A percentile compares a stretch with the other conserved stretches of the same genome.
Conservation (phyloP, 495 filamentous ascomycete genomes). For the Annulohypoxylon bovei region DNA sequence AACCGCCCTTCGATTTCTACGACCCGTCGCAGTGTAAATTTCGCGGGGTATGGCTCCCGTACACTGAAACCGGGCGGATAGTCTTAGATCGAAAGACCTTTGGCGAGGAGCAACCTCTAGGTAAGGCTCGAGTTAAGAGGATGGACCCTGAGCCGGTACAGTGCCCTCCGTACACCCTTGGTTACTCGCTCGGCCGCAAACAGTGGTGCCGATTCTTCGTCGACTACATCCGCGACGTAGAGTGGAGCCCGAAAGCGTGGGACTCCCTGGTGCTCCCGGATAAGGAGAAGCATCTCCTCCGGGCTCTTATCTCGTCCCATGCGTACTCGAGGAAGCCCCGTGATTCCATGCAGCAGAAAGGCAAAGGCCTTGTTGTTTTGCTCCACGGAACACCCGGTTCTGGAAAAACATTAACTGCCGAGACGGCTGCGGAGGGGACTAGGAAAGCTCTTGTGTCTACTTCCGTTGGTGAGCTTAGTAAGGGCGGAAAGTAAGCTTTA, state of each 20-base stretch:
- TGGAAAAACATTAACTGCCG: constrained; percentile 68
- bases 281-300: constrained; percentile 85
- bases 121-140: constrained; percentile 53
- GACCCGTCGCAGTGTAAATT: constrained; percentile 33
- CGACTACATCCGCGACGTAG: constrained; percentile 68
- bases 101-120: constrained; percentile 43
- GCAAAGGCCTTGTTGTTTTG: constrained; percentile 62
- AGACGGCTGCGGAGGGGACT: constrained; percentile 46
- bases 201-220: constrained; percentile 85
- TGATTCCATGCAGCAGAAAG: constrained; percentile 78
- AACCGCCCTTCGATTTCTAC: constrained; percentile 39
- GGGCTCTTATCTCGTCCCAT: constrained; percentile 81
- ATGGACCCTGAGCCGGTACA: constrained; percentile 53
- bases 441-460: constrained; percentile 42
- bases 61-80: constrained; percentile 40
- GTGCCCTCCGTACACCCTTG: constrained; percentile 71
- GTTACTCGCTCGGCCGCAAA: constrained; percentile 84
- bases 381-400: constrained; percentile 62
- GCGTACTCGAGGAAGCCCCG: constrained; percentile 54
- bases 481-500: constrained; percentile 25
- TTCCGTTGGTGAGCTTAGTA: constrained; percentile 42
- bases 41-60: constrained; percentile 44
- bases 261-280: constrained; percentile 76
- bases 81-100: constrained; percentile 46
- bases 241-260: constrained; percentile 82